Base-by-base conservation (phyloP, 495 filamentous ascomycete species). In the Xylaria flabelliformis region DNA sequence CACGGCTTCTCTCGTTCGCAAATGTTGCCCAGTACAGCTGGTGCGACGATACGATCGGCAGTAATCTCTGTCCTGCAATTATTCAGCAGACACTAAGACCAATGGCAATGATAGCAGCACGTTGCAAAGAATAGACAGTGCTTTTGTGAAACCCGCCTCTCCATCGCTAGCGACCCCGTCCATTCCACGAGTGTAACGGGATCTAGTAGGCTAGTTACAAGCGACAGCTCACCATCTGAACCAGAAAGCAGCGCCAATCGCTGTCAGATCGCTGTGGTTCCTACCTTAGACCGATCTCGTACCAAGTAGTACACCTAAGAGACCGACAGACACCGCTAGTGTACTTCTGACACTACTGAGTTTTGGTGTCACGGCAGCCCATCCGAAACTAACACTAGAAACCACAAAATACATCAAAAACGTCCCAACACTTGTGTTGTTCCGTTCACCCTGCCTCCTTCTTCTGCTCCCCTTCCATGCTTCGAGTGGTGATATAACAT, bases 251-350 rank as follows among this genome's bases (percentile, higher is more conserved):
- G 34, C 53, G 53, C 67, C 67, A 70, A 61, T 50, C 24, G 46
- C 68, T 55, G 58, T 19, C 68, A 70, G 68, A 70, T 70, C 68
- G 53, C 53, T 51, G 26, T 71, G 68, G 69, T 71, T 56, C 69
- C 59, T 71, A 55, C 69, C 69, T 71, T 71, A 70, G 68, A 64
- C 69, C 59, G 59, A 71, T 69, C 67, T 69, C 53, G n/a, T 69
- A 34, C 15, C 36, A 59, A 68, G 51, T 69, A 53, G 51, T 61
- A 41, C 32, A 56, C 36, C 65, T 34, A 67, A 42, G 36, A 69
- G 26, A 53, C 39, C n/a, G 34, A 41, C 36, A 19, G 69, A 41
- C 59, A 71, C 59, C 46, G 61, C 61, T 71, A 71, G 56, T 71
- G 61, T 64, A n/a, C 58, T 69, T 19, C 41, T 46, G 53, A 53